Evolutionary conservation across 768 basidiomycete species (phyloP).

Genomic region (Paxillus rubicundulus): DNA sequence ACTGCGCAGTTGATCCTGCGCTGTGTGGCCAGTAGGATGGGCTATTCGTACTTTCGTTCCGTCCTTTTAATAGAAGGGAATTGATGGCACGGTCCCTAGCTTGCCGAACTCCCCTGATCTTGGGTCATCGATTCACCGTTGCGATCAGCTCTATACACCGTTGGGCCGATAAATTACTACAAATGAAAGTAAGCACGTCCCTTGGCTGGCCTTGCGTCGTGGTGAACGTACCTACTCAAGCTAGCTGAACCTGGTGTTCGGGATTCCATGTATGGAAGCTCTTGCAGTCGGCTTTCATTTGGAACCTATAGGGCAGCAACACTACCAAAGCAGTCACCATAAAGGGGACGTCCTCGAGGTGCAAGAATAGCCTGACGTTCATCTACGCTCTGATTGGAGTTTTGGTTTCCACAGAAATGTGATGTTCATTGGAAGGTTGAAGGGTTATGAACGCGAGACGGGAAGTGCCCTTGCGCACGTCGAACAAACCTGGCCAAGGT

Average conservation of each 20-base stretch:
- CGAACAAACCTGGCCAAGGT: constrained; percentile 4
- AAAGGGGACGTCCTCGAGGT: constrained; percentile 5
- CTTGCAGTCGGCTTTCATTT: constrained; percentile 3
- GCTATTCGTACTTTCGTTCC: neutral
- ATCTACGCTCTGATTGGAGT: neutral
- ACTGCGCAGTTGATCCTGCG: constrained; percentile 20
- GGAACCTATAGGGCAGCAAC: neutral
- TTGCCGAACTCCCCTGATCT: neutral
- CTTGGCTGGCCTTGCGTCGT: neutral
- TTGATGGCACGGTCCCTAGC: neutral
- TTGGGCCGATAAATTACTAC: neutral
- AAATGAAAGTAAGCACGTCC: neutral
- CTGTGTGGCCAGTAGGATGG: constrained; percentile 4
- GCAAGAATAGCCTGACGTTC: neutral
- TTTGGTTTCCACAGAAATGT: constrained; percentile 2
- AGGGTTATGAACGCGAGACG: neutral
- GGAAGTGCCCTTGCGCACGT: constrained; percentile 4
- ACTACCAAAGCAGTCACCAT: constrained; percentile 1
- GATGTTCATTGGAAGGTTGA: neutral
- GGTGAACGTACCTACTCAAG: neutral
- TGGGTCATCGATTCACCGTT: neutral
- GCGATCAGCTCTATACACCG: neutral
- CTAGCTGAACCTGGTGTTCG: neutral
- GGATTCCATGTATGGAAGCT: neutral
- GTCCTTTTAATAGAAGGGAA: constrained; percentile 9